These are phyloP conservation scores for Marasmius fiardii DNA, from an alignment of 1,284 basidiomycete genomes.

Conservation along the genomic window DNA sequence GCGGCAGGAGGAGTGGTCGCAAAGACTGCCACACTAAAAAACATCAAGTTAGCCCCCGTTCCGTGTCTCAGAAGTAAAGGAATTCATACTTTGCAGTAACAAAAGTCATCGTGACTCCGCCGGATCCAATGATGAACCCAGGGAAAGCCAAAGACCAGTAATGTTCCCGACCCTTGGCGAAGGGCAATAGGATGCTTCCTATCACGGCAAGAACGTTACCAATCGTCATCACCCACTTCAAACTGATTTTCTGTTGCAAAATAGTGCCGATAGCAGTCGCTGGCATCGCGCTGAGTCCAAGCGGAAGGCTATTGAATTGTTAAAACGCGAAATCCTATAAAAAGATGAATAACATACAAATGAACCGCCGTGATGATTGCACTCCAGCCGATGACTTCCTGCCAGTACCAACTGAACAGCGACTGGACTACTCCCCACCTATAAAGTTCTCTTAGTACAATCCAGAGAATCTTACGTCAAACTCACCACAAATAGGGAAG, in stretches of 20 bases:
- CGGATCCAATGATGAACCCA: constrained; percentile 43
- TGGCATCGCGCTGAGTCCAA: constrained; percentile 33
- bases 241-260: constrained; percentile 32
- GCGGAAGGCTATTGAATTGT: constrained; percentile 32
- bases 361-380: constrained; percentile 35
- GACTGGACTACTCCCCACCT: constrained; percentile 41
- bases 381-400: constrained; percentile 35
- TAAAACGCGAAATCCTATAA: neutral
- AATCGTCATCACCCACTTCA: constrained; percentile 42
- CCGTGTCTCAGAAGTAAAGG: neutral
- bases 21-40: neutral
- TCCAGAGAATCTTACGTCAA: too few species aligned
- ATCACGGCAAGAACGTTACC: constrained; percentile 35
- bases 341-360: constrained; percentile 23
- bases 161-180: constrained; percentile 33
- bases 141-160: constrained; percentile 49
- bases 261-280: constrained; percentile 34
- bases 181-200: constrained; percentile 40
- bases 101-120: constrained; percentile 31
- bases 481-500: too few species aligned
- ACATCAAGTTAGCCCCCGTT: neutral
- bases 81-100: constrained; percentile 33
- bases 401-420: constrained; percentile 36
- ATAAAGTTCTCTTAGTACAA: constrained; percentile 32
- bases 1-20: neutral